Percentiles rank a stretch among this genome's conserved stretches.
Conservation (phyloP, 768 basidiomycete species). For the Naganishia friedmannii region DNA sequence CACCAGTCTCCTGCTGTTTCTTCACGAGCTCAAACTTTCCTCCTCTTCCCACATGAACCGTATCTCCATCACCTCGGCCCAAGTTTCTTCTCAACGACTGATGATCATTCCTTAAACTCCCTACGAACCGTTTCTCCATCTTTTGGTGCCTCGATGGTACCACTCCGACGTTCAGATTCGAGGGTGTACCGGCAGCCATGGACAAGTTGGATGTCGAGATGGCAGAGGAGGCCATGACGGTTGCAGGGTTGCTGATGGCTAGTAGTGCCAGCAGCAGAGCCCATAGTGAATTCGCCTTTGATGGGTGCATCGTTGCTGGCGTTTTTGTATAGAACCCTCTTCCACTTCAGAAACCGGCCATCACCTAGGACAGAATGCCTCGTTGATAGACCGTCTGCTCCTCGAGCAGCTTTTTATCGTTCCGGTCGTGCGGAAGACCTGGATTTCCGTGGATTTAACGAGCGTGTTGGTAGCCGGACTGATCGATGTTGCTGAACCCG, state of each 20-base stretch:
- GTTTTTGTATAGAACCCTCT: neutral
- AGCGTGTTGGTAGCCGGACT: neutral
- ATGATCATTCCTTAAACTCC: constrained; percentile 5
- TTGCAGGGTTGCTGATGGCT: neutral
- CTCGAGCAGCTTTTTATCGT: neutral
- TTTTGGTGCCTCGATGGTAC: constrained; percentile 2
- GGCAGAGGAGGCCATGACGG: neutral
- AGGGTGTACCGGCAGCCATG: neutral
- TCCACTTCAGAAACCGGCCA: neutral
- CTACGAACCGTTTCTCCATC: constrained; percentile 16
- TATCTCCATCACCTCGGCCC: neutral
- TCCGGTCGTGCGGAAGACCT: neutral
- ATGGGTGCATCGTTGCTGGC: constrained; percentile 1
- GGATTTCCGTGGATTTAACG: neutral
- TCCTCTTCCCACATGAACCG: constrained; percentile 7
- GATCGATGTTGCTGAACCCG: no score
- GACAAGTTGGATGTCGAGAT: neutral
- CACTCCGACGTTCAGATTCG: neutral
- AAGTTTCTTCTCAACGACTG: neutral
- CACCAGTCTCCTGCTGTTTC: neutral
- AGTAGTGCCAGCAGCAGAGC: neutral
- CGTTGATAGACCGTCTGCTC: neutral
- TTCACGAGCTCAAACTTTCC: constrained; percentile 12
- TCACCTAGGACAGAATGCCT: neutral
- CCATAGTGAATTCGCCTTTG: constrained; percentile 4